phyloP scores from a whole-genome alignment of 164 flowering plant species.

The Piper longum region DNA sequence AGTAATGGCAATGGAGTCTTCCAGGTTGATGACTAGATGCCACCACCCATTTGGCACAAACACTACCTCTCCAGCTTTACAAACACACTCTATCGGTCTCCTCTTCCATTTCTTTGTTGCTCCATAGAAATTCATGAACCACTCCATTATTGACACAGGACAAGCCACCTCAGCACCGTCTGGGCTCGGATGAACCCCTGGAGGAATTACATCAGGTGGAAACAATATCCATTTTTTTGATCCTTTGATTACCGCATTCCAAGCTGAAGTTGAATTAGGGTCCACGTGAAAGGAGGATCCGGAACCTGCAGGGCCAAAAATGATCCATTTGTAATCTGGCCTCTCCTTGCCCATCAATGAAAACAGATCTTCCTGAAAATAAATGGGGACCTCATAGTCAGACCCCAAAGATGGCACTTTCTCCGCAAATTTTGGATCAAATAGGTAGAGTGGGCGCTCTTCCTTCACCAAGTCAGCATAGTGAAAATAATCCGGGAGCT shows the following conservation, averaged over 20 bases:
- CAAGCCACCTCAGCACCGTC: conserved; percentile 98
- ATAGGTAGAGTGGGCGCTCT: conserved; percentile 87
- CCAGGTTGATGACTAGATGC: conserved; percentile 97
- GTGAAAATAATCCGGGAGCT: conserved; percentile 54
- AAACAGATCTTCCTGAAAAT: conserved; percentile 84
- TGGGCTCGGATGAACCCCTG: conserved; percentile 95
- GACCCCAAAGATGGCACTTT: conserved; percentile 62
- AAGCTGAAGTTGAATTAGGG: conserved; percentile 98
- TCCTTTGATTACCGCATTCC: conserved; percentile 93
- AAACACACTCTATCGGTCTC: conserved; percentile 81
- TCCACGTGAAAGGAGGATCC: conserved; percentile 90
- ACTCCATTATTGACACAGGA: conserved; percentile 89
- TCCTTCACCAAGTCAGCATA: conserved; percentile 74
- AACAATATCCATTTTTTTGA: conserved; percentile 95
- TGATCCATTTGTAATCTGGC: conserved; percentile 91
- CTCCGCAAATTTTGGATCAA: conserved; percentile 85
- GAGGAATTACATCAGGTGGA: conserved; percentile 88
- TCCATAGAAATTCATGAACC: conserved; percentile 96
- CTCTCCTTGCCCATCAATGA: conserved; percentile 75
- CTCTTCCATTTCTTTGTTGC: conserved; percentile 62
- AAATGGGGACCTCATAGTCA: conserved; percentile 74
- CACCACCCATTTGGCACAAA: conserved; percentile 99
- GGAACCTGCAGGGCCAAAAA: conserved; percentile 83
- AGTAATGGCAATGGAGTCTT: conserved; percentile 92
- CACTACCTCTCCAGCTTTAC: conserved; percentile 88